Percentiles rank a stretch among this genome's conserved stretches.
phyloP scores from a whole-genome alignment of 352 stramenopile species.

The Phytophthora capsici region DNA sequence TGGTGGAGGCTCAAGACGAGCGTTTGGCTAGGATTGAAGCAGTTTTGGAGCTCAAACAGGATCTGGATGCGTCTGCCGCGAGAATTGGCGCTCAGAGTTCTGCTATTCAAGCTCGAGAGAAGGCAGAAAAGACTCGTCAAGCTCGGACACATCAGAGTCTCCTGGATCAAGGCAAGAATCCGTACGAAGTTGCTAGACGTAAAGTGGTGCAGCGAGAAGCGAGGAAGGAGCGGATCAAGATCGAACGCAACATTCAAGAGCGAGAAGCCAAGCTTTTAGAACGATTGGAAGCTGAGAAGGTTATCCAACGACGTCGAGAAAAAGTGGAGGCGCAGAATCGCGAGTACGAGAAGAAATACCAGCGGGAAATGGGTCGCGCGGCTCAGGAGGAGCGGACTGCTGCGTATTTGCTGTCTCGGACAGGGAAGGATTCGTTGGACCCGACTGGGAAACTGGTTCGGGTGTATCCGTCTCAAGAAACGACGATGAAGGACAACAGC shows the following conservation, averaged over 20 bases:
- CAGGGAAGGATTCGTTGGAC: conserved; percentile 65
- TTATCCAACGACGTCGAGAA: conserved; percentile 42
- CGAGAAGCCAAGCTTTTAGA: conserved; percentile 60
- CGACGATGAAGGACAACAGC: conserved; percentile 67
- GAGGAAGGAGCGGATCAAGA: conserved; percentile 37
- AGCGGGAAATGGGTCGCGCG: conserved; percentile 67
- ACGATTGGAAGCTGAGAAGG: conserved; percentile 61
- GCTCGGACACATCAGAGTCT: conserved; percentile 55
- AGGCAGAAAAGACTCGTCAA: conserved; percentile 42
- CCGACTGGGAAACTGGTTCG: conserved; percentile 66
- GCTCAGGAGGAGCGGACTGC: conserved; percentile 61
- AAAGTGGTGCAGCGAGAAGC: conserved; percentile 50
- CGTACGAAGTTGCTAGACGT: conserved; percentile 72
- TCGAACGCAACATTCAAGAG: conserved; percentile 61
- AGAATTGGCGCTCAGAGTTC: conserved; percentile 59
- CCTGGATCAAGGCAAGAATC: conserved; percentile 75
- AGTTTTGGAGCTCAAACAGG: conserved; percentile 65
- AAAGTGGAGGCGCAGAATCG: conserved; percentile 47
- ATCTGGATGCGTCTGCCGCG: conserved; percentile 54
- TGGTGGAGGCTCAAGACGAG: conserved; percentile 35
- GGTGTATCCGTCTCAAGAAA: conserved; percentile 78
- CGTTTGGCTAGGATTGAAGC: conserved; percentile 51
- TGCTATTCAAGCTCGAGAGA: conserved; percentile 26
- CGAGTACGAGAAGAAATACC: conserved; percentile 71
- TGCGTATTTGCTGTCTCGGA: conserved; percentile 61